Evolutionary conservation across 257 asterid species (phyloP).

Genomic region (Paulownia fortunei): DNA sequence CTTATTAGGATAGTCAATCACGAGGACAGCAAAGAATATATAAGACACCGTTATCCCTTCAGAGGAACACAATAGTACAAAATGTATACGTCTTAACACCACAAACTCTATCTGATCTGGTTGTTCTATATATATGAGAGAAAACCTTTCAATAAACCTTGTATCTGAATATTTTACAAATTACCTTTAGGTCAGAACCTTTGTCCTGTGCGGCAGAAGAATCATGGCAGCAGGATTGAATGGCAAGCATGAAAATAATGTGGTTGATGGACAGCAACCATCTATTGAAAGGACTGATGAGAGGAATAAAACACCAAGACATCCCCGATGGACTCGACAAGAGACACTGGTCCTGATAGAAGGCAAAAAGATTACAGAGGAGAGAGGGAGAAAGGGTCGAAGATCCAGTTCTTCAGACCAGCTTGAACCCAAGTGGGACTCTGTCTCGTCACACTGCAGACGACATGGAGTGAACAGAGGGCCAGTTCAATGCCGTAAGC

Average conservation of each 20-base stretch:
- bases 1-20: slow-evolving; percentile 36
- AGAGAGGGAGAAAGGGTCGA: slow-evolving; percentile 53
- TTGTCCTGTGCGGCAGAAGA: neutral
- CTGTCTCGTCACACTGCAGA: slow-evolving; percentile 70
- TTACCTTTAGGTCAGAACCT: neutral
- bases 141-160: neutral
- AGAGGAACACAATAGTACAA: neutral
- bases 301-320: slow-evolving; percentile 51
- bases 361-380: slow-evolving; percentile 70
- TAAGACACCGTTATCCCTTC: slow-evolving; percentile 2
- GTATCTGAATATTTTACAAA: slow-evolving; percentile 13
- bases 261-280: slow-evolving; percentile 28
- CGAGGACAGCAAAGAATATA: slow-evolving; percentile 13
- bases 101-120: neutral
- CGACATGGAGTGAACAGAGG: slow-evolving; percentile 63
- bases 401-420: slow-evolving; percentile 45
- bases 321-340: slow-evolving; percentile 78
- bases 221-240: slow-evolving; percentile 42
- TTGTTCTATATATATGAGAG: neutral
- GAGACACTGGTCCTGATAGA: slow-evolving; percentile 74
- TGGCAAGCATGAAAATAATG: slow-evolving; percentile 33
- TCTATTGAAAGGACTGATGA: slow-evolving; percentile 42
- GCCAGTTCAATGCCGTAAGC: slow-evolving; percentile 76
- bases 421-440: slow-evolving; percentile 72
- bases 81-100: slow-evolving; percentile 1